phyloP scores from a whole-genome alignment of 2,329 filamentous ascomycete genomes.

The Thelonectria blattea region DNA sequence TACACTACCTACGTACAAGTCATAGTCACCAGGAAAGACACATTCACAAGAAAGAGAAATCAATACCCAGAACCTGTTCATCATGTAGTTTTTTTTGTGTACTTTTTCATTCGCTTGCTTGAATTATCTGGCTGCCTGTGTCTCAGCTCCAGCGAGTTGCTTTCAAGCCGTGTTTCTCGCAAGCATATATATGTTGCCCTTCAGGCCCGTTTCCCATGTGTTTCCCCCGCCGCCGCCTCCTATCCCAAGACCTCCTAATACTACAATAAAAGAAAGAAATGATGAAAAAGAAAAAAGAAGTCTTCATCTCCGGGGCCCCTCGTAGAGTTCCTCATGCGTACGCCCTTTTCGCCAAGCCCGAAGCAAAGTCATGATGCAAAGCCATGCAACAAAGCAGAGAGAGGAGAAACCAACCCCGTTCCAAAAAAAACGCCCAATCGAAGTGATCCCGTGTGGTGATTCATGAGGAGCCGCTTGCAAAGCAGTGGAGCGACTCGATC shows the following conservation, averaged over 20 bases:
- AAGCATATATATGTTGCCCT: not conserved
- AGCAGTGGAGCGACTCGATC: too few species aligned
- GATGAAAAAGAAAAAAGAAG: constrained; percentile 20
- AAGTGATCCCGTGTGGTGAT: not conserved
- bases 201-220: constrained; percentile 2
- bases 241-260: constrained; percentile 10
- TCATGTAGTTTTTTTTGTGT: constrained; percentile 4
- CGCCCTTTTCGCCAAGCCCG: constrained; percentile 28
- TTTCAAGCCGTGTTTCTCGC: not conserved
- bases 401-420: constrained; percentile 14
- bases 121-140: constrained; percentile 22
- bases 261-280: constrained; percentile 3
- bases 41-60: constrained; percentile 29
- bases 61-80: constrained; percentile 22
- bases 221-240: not conserved
- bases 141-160: constrained; percentile 9
- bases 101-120: constrained; percentile 10
- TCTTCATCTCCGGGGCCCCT: constrained; percentile 1
- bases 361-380: constrained; percentile 7
- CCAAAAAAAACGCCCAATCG: constrained; percentile 15
- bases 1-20: too few species aligned
- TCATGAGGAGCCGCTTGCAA: too few species aligned
- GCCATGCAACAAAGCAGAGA: constrained; percentile 16
- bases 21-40: not conserved
- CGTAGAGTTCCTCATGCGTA: constrained; percentile 18